These are phyloP conservation scores for Lipomyces oligophaga DNA, from an alignment of 805 yeast genomes.

Conservation along the genomic window DNA sequence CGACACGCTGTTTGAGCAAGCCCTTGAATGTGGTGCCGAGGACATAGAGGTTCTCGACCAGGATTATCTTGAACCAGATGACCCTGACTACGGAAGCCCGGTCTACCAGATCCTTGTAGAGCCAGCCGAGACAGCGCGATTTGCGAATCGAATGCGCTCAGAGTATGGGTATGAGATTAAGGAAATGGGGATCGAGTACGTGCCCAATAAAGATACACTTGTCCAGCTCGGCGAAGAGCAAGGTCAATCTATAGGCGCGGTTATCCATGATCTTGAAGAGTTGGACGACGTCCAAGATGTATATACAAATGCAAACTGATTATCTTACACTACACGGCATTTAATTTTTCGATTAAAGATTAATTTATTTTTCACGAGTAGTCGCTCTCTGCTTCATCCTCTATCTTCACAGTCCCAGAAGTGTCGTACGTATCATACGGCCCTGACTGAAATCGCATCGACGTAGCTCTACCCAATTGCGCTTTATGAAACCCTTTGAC, in stretches of 20 bases:
- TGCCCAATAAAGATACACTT: conserved; percentile 58
- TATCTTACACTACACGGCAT: not conserved
- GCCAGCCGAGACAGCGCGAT: conserved; percentile 56
- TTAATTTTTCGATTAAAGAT: too few relatives aligned
- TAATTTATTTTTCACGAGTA: too few relatives aligned
- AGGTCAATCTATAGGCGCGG: conserved; percentile 51
- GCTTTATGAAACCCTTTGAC: too few relatives aligned
- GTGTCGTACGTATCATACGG: too few relatives aligned
- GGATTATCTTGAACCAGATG: conserved; percentile 39
- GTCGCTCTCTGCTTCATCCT: too few relatives aligned
- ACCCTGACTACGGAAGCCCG: conserved; percentile 28
- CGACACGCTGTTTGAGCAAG: conserved; percentile 70
- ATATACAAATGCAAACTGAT: conserved; percentile 52
- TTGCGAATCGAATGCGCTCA: conserved; percentile 56
- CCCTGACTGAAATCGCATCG: too few relatives aligned
- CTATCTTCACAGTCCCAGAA: too few relatives aligned
- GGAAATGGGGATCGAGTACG: conserved; percentile 67
- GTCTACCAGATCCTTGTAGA: conserved; percentile 56
- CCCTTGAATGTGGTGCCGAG: conserved; percentile 70
- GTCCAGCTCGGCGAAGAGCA: conserved; percentile 55
- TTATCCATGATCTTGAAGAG: conserved; percentile 61
- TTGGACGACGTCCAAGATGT: conserved; percentile 81
- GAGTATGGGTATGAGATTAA: conserved; percentile 51
- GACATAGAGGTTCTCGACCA: conserved; percentile 41
- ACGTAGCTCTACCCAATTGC: too few relatives aligned